A percentile compares a stretch with the other conserved stretches of the same genome.
phyloP scores from a whole-genome alignment of 495 filamentous ascomycete species.

The Opeltia flavorubescens region DNA sequence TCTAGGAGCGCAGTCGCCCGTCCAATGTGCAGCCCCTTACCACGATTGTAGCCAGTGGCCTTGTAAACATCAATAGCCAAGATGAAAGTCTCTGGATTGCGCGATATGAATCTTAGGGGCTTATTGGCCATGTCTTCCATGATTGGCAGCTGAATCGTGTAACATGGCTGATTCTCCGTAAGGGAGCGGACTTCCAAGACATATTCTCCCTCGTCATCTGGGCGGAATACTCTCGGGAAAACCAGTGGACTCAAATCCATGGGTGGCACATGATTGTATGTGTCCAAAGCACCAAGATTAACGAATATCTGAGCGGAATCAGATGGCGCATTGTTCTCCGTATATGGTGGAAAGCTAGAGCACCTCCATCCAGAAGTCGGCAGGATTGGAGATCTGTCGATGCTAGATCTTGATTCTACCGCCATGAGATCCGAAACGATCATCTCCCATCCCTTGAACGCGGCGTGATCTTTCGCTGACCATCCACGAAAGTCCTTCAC shows the following conservation, averaged over 20 bases:
- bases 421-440: slow-evolving; percentile 7
- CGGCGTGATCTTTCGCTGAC: slow-evolving; percentile 17
- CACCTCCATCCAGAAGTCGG: too few species aligned
- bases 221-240: not conserved
- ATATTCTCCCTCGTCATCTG: slow-evolving; percentile 1
- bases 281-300: slow-evolving; percentile 12
- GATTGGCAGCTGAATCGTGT: slow-evolving; percentile 15
- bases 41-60: not conserved
- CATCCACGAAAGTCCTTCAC: slow-evolving; percentile 11
- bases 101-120: slow-evolving; percentile 15
- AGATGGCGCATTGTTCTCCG: not conserved
- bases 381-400: too few species aligned
- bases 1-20: slow-evolving; percentile 12
- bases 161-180: slow-evolving; percentile 1
- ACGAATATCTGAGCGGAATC: slow-evolving; percentile 7
- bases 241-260: slow-evolving; percentile 6
- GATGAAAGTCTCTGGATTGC: slow-evolving; percentile 4
- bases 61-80: slow-evolving; percentile 16
- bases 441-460: slow-evolving; percentile 11
- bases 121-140: slow-evolving; percentile 18
- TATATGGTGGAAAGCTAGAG: too few species aligned
- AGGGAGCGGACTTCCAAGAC: slow-evolving; percentile 2
- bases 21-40: slow-evolving; percentile 9
- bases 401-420: too few species aligned
- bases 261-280: not conserved